Base-by-base conservation (phyloP, 345 rosid species). In the Clarkia xantiana region DNA sequence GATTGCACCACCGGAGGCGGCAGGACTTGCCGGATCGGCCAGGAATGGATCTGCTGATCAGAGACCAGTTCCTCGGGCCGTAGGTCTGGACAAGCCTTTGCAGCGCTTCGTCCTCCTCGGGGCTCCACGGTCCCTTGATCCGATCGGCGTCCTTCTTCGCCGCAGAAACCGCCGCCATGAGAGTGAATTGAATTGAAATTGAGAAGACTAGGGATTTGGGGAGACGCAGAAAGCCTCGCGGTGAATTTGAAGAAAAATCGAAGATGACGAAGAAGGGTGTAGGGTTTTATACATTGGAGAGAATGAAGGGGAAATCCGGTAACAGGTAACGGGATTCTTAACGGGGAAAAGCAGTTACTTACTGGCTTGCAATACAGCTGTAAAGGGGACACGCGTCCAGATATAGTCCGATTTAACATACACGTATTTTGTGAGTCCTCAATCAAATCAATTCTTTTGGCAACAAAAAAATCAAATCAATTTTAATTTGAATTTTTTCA, bases 71-170 rank as follows among this genome's bases (percentile, higher is more conserved):
- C 23, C 94, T 64, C 0, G 97, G 86, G 6, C 97, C 94, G 47
- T 81, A 85, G 36, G 58, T 74, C 10, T 71, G 77, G 0, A 88
- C 97, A 18, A 88, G 65, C 12, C 56, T 62, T 45, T 71, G 84
- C 4, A 88, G 67, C 45, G 78, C 77, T 19, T 88, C 94, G 51
- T 88, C 97, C 58, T 86, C 96, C 49, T 86, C 87, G 11, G 94
- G 87, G 67, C 87, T 86, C 96, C 96, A 86, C 10, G 94, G 97
- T 13, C 97, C 94, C 63, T 78, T 88, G 60, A 88, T 84, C 79
- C 97, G 77, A 62, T 88, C 97, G 70, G 68, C 63, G 36, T 52
- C 43, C 18, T 13, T 38, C 43, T 41, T 52, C 17, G 29, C 14
- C 39, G 45, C 29, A 25, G 10, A 3, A 25, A n/a, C 18, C 13